Base-by-base conservation (phyloP, 768 basidiomycete species). In the Xanthoconium purpureum region DNA sequence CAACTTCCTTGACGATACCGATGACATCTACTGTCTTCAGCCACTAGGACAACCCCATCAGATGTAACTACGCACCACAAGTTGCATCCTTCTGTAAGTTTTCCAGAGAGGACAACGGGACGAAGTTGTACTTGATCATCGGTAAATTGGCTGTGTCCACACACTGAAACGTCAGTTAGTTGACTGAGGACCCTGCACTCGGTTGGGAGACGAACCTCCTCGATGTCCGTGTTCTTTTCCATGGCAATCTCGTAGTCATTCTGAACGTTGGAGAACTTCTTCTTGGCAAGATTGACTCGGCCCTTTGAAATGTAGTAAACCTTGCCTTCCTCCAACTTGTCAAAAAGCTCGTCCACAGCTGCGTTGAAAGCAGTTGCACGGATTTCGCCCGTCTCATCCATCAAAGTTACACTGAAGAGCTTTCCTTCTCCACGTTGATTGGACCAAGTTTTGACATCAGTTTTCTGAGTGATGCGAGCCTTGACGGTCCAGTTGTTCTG, bases 401-500 rank as follows among this genome's bases (percentile, higher is more conserved):
- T 93, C 29, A 98, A 72, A 0, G 88, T 95, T 17, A 93, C 86
- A 63, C 80, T 94, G 76, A 99, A 98, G 15, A 98, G 77, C 68
- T 98, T 94, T 37, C 97, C 96, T 64, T 98, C 97, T 33, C 97
- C 97, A 12, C 85, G 80, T 57, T 80, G 77, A 70, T 96, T 98
- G 5, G 89, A 88, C 84, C 88, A 99, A n/a, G 83, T 82, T 63
- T 83, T 88, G 66, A 98, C 84, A 0, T 98, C 97, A 1, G 84
- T 84, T 71, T 96, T 98, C 59, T 89, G 83, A 13, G 85, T 89
- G 47, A 98, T 92, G 40, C 92, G 88, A 30, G 92, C 96, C 70
- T 94, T 94, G 78, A 98, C 96, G 11, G 91, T 94, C 97, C 97
- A 99, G 72, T 92, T 92, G 76, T 96, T 98, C 73, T 97, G 94